Percentiles rank a stretch among this genome's conserved stretches.
phyloP scores from a whole-genome alignment of 2,329 filamentous ascomycete genomes.

The Chaetomium olivaceum region DNA sequence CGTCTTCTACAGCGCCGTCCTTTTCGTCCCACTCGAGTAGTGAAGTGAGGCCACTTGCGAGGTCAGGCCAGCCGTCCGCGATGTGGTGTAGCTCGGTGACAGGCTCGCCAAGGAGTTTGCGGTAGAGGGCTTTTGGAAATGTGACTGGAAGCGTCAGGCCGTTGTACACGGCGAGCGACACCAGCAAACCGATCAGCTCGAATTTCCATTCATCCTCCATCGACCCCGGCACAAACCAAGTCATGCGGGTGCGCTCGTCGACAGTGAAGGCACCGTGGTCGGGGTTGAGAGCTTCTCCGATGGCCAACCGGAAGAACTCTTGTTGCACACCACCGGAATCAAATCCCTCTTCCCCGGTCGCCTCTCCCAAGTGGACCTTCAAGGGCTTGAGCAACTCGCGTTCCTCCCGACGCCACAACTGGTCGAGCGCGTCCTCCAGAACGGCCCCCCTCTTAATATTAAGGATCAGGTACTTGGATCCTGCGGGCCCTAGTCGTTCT shows the following conservation, averaged over 20 bases:
- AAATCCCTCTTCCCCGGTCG: constrained; percentile 80
- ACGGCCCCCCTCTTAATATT: constrained; percentile 67
- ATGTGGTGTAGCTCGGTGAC: constrained; percentile 74
- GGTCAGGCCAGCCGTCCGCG: constrained; percentile 81
- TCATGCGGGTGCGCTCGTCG: constrained; percentile 73
- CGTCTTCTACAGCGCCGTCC: constrained; percentile 74
- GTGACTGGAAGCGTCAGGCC: constrained; percentile 87
- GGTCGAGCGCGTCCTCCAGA: constrained; percentile 75
- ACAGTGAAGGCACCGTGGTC: constrained; percentile 78
- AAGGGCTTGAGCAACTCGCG: constrained; percentile 81
- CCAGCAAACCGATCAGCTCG: constrained; percentile 82
- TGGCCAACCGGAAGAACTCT: constrained; percentile 87
- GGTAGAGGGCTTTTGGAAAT: constrained; percentile 83
- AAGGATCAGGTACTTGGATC: constrained; percentile 70
- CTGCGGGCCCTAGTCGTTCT: constrained; percentile 64
- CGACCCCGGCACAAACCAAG: constrained; percentile 84
- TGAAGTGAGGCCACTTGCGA: constrained; percentile 71
- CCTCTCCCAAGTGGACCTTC: constrained; percentile 83
- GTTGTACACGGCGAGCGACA: constrained; percentile 90
- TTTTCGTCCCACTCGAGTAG: constrained; percentile 75
- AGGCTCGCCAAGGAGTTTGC: constrained; percentile 70
- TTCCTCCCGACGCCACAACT: constrained; percentile 83
- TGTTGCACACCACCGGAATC: constrained; percentile 96
- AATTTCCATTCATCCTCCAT: constrained; percentile 86
- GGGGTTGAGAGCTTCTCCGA: constrained; percentile 76